Conservation (phyloP, 768 basidiomycete genomes). For the Lactarius indigo region DNA sequence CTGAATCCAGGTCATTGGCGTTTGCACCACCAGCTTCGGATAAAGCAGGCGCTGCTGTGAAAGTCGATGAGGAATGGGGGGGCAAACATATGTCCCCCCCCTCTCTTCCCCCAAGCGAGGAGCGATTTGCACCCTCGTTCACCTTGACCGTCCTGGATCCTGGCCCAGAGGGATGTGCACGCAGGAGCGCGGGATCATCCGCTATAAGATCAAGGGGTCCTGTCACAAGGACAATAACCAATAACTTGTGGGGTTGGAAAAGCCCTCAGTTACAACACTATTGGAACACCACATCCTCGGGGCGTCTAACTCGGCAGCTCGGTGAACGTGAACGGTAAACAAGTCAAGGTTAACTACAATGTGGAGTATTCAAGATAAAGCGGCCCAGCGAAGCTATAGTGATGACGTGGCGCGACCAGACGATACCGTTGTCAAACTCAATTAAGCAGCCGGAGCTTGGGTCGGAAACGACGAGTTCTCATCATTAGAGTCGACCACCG, state of each 20-base stretch:
- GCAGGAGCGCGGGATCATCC: slow-evolving; percentile 9
- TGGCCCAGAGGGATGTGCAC: background rate
- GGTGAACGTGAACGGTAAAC: slow-evolving; percentile 7
- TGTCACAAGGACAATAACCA: slow-evolving; percentile 10
- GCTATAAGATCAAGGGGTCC: slow-evolving; percentile 1
- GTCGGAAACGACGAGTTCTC: background rate
- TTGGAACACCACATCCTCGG: background rate
- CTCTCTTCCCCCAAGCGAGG: background rate
- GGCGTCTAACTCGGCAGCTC: background rate
- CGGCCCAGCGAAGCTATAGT: background rate
- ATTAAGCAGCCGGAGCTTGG: background rate
- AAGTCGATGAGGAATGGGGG: background rate
- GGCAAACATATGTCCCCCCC: background rate
- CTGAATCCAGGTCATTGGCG: slow-evolving; percentile 16
- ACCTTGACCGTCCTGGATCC: slow-evolving; percentile 4
- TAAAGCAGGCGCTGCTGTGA: slow-evolving; percentile 3
- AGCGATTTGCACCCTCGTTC: slow-evolving; percentile 2
- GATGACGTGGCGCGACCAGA: slow-evolving; percentile 17
- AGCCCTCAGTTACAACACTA: background rate
- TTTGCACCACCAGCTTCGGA: slow-evolving; percentile 2
- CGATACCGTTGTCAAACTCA: background rate
- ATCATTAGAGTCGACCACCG: background rate
- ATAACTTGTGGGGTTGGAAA: background rate
- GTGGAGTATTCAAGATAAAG: background rate
- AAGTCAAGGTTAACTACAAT: background rate